These are phyloP conservation scores for Amanita thiersii DNA, from an alignment of 768 basidiomycete genomes.

Conservation along the genomic window DNA sequence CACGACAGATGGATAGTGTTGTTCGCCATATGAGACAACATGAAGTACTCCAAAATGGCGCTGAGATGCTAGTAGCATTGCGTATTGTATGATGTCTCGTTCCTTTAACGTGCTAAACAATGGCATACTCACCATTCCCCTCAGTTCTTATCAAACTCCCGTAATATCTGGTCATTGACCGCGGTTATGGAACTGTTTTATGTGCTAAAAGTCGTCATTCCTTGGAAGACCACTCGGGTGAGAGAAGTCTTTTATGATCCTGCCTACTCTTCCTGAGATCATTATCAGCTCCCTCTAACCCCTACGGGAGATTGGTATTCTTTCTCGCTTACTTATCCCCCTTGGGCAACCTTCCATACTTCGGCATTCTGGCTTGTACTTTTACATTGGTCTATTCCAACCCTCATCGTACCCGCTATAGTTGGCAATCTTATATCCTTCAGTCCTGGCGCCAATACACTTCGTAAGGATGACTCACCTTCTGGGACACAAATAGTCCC, in stretches of 20 bases:
- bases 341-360: constrained; percentile 33
- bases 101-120: background rate
- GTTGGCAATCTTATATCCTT: constrained; percentile 59
- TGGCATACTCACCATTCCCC: constrained; percentile 8
- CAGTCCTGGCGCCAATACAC: constrained; percentile 26
- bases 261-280: background rate
- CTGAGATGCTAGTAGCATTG: constrained; percentile 26
- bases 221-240: constrained; percentile 42
- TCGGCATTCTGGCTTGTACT: constrained; percentile 45
- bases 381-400: constrained; percentile 55
- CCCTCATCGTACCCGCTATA: constrained; percentile 49
- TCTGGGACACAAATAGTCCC: constrained; percentile 18
- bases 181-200: constrained; percentile 46
- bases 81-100: constrained; percentile 24
- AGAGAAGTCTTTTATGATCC: constrained; percentile 11
- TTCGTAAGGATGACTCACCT: constrained; percentile 3
- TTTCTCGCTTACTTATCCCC: constrained; percentile 39
- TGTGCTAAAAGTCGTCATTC: constrained; percentile 42
- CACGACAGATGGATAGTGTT: constrained; percentile 21
- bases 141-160: constrained; percentile 59
- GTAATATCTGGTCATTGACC: constrained; percentile 51
- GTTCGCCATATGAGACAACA: constrained; percentile 24
- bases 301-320: constrained; percentile 14
- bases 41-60: constrained; percentile 26
- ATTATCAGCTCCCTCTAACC: constrained; percentile 21